Evolutionary conservation across 768 basidiomycete genomes (phyloP).

Genomic region (Saitozyma podzolica): DNA sequence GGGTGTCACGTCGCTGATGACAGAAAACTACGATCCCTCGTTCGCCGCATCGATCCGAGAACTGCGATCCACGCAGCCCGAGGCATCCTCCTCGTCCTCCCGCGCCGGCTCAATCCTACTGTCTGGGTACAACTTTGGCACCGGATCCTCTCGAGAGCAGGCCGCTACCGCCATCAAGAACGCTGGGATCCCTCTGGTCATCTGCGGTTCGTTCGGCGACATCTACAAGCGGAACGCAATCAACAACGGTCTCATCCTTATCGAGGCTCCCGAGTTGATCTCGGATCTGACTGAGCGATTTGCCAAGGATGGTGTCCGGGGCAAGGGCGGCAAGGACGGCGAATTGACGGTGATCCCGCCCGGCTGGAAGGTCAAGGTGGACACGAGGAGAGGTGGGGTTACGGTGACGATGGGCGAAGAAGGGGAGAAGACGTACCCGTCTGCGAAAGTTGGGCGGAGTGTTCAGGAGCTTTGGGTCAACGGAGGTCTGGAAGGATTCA

Average conservation of each 20-base stretch:
- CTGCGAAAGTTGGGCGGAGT: slow-evolving; percentile 81
- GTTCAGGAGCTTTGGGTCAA: slow-evolving; percentile 98
- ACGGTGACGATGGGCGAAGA: slow-evolving; percentile 57
- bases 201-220: slow-evolving; percentile 98
- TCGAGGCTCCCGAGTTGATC: slow-evolving; percentile 89
- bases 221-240: slow-evolving; percentile 99
- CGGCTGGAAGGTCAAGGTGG: slow-evolving; percentile 65
- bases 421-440: slow-evolving; percentile 62
- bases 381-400: slow-evolving; percentile 71
- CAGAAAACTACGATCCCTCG: slow-evolving; percentile 89
- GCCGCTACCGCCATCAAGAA: slow-evolving; percentile 96
- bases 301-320: slow-evolving; percentile 71
- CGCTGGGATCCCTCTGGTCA: slow-evolving; percentile 85
- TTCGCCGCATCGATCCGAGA: slow-evolving; percentile 72
- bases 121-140: slow-evolving; percentile 97
- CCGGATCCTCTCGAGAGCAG: slow-evolving; percentile 96
- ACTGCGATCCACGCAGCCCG: slow-evolving; percentile 40
- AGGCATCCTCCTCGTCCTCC: slow-evolving; percentile 38
- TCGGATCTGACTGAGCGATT: slow-evolving; percentile 73
- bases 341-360: slow-evolving; percentile 76
- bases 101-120: slow-evolving; percentile 76
- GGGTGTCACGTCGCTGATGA: not conserved
- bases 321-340: slow-evolving; percentile 74
- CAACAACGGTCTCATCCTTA: slow-evolving; percentile 94
- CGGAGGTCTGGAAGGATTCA: slow-evolving; percentile 88